Percentiles rank a stretch among this genome's conserved stretches.
Conservation (phyloP, 2,329 filamentous ascomycete genomes). For the Aspergillus sp. region DNA sequence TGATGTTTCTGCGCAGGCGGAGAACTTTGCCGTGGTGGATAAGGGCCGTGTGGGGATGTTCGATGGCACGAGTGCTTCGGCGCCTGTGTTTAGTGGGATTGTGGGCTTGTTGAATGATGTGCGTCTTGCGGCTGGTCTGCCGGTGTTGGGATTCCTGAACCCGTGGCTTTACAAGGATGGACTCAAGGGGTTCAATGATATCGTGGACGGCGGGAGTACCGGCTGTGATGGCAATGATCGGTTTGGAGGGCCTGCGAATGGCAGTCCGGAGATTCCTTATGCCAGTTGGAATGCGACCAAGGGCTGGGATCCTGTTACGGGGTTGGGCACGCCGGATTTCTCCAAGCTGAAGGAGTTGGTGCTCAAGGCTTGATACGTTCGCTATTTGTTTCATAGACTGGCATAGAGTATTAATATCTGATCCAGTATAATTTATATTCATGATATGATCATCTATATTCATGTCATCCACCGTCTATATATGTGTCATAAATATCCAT, state of each 20-base stretch:
- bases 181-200: slow-evolving; percentile 47
- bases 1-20: slow-evolving; percentile 41
- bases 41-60: slow-evolving; percentile 28
- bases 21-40: slow-evolving; percentile 33
- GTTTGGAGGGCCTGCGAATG: slow-evolving; percentile 41
- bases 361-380: not conserved
- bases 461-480: not conserved
- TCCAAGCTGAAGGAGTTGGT: slow-evolving; percentile 1
- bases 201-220: slow-evolving; percentile 46
- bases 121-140: slow-evolving; percentile 50
- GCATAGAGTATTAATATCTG: not conserved
- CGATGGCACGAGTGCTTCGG: slow-evolving; percentile 50
- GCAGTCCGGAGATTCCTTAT: slow-evolving; percentile 42
- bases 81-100: slow-evolving; percentile 60
- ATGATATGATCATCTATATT: too few relatives aligned
- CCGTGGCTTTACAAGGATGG: slow-evolving; percentile 57
- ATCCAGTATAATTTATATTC: too few relatives aligned
- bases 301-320: slow-evolving; percentile 54
- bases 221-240: slow-evolving; percentile 48
- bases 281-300: slow-evolving; percentile 53
- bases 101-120: slow-evolving; percentile 65
- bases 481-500: not conserved
- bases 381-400: not conserved
- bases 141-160: slow-evolving; percentile 59
- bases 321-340: slow-evolving; percentile 40